Percentiles rank a stretch among this genome's conserved stretches.
Conservation (phyloP, 2,329 filamentous ascomycete species). For the Exophiala spinifera region DNA sequence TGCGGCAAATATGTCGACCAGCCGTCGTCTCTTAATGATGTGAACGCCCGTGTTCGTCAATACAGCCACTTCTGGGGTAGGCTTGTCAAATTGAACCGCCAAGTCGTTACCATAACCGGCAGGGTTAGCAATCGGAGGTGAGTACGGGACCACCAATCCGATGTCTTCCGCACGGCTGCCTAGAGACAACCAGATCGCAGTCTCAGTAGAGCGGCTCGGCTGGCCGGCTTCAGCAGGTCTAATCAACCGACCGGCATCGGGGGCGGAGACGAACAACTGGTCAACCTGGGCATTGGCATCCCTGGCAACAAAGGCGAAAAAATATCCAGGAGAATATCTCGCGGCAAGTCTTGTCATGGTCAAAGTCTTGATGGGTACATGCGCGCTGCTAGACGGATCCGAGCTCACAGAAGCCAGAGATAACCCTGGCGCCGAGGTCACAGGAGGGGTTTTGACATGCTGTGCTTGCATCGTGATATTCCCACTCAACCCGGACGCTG, state of each 20-base stretch:
- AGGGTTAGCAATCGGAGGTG: slow-evolving; percentile 64
- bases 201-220: slow-evolving; percentile 68
- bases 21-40: slow-evolving; percentile 73
- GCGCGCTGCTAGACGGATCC: slow-evolving; percentile 45
- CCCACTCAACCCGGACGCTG: slow-evolving; percentile 60
- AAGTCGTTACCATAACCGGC: slow-evolving; percentile 91
- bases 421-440: slow-evolving; percentile 33
- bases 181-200: slow-evolving; percentile 74
- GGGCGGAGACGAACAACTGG: slow-evolving; percentile 76
- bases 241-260: slow-evolving; percentile 81
- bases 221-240: slow-evolving; percentile 51
- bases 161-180: slow-evolving; percentile 73
- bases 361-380: slow-evolving; percentile 46
- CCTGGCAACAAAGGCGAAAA: slow-evolving; percentile 75
- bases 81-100: slow-evolving; percentile 88
- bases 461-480: slow-evolving; percentile 98
- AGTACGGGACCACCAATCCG: slow-evolving; percentile 70
- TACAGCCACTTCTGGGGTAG: slow-evolving; percentile 79
- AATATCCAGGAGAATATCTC: slow-evolving; percentile 81
- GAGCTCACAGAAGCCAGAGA: slow-evolving; percentile 26
- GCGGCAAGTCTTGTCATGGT: slow-evolving; percentile 40
- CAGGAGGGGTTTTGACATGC: slow-evolving; percentile 89
- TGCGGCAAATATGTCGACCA: slow-evolving; percentile 89
- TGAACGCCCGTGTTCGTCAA: slow-evolving; percentile 90
- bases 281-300: slow-evolving; percentile 60